phyloP scores from a whole-genome alignment of 148 eudicot genomes.

The Silene latifolia region DNA sequence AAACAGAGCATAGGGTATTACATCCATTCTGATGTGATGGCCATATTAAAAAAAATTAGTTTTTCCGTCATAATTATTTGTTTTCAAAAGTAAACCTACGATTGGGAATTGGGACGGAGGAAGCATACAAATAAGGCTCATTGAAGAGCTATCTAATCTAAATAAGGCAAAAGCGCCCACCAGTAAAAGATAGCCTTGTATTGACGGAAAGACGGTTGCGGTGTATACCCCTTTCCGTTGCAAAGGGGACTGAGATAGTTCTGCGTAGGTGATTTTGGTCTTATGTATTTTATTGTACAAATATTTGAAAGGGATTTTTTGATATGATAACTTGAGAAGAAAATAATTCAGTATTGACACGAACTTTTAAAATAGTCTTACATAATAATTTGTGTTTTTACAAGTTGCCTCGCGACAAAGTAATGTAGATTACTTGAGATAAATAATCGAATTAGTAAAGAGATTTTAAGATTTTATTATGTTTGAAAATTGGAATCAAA shows the following conservation, averaged over 20 bases:
- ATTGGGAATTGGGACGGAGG: too few species aligned
- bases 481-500: too few species aligned
- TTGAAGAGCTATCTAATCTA: constrained; percentile 74
- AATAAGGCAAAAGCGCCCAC: constrained; percentile 63
- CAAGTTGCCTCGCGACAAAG: neutral
- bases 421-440: neutral
- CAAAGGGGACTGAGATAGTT: neutral
- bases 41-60: too few species aligned
- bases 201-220: neutral
- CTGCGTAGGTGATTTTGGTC: constrained; percentile 15
- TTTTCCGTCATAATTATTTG: too few species aligned
- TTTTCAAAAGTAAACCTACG: too few species aligned
- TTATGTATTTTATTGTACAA: neutral
- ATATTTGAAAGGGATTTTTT: constrained; percentile 6
- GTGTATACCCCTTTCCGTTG: neutral
- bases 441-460: too few species aligned
- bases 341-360: neutral
- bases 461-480: too few species aligned
- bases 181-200: constrained; percentile 46
- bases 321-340: neutral
- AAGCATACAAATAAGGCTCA: too few species aligned
- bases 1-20: too few species aligned
- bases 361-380: neutral
- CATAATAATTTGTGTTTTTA: too few species aligned
- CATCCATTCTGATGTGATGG: too few species aligned